Conservation (phyloP, 2,329 filamentous ascomycete species). For the Capronia americana region DNA sequence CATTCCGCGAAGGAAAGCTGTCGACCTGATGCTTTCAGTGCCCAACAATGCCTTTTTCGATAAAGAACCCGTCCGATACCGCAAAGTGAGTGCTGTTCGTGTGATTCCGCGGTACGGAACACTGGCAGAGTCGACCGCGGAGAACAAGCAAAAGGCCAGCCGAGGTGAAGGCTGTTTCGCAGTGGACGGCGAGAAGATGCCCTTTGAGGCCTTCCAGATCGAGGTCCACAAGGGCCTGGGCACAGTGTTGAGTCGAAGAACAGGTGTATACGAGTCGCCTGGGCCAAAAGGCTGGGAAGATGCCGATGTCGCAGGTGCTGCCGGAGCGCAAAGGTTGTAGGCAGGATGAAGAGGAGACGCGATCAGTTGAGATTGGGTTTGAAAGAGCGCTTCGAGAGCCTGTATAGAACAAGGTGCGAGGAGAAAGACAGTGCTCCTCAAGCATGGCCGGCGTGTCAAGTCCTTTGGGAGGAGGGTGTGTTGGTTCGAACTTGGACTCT, state of each 20-base stretch:
- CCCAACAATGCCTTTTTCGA: conserved; percentile 80
- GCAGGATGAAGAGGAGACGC: neutral
- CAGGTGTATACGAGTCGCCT: conserved; percentile 68
- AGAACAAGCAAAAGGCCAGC: conserved; percentile 44
- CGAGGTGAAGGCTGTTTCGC: conserved; percentile 82
- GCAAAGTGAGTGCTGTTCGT: conserved; percentile 86
- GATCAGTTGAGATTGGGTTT: neutral
- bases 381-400: neutral
- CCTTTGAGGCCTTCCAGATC: conserved; percentile 88
- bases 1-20: conserved; percentile 68
- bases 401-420: neutral
- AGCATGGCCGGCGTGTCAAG: neutral
- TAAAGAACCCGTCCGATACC: conserved; percentile 75
- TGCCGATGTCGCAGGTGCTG: conserved; percentile 9
- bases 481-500: neutral
- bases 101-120: conserved; percentile 69
- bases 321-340: neutral
- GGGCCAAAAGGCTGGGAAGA: conserved; percentile 42
- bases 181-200: conserved; percentile 87
- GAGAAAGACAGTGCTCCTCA: neutral
- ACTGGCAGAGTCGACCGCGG: conserved; percentile 30
- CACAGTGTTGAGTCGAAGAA: conserved; percentile 79
- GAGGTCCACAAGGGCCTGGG: conserved; percentile 85
- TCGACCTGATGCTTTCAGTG: conserved; percentile 74
- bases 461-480: neutral